Percentiles rank a stretch among this genome's conserved stretches.
Evolutionary conservation across 345 rosid genomes (phyloP).

Genomic region (Populus deltoides): DNA sequence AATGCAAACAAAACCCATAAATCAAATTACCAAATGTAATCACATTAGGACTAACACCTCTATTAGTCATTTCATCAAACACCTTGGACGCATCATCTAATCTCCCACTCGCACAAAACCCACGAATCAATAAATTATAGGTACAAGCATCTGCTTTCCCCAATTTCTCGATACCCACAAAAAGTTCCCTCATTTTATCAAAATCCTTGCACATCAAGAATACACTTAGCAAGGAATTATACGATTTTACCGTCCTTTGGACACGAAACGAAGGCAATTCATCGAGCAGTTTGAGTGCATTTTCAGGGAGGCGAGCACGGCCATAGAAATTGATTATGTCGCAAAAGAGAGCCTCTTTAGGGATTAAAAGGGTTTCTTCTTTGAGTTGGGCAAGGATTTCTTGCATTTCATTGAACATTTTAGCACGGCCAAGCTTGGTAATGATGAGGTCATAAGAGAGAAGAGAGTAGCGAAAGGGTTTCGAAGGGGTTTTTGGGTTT

Average conservation of each 20-base stretch:
- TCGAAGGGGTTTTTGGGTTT: conserved; percentile 14
- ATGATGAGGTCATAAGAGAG: conserved; percentile 74
- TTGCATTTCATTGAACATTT: conserved; percentile 68
- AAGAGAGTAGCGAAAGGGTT: conserved; percentile 51
- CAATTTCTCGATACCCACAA: conserved; percentile 34
- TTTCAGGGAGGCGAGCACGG: conserved; percentile 43
- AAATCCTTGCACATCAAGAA: conserved; percentile 43
- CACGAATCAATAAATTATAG: conserved; percentile 60
- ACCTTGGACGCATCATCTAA: conserved; percentile 49
- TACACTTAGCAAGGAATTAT: conserved; percentile 56
- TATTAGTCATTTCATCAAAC: conserved; percentile 64
- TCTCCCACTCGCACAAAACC: conserved; percentile 32
- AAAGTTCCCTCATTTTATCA: conserved; percentile 39
- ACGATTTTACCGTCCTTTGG: conserved; percentile 50
- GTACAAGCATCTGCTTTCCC: conserved; percentile 67
- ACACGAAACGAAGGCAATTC: conserved; percentile 64
- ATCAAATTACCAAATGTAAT: conserved; percentile 63
- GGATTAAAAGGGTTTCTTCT: conserved; percentile 39
- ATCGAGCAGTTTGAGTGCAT: conserved; percentile 56
- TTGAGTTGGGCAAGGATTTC: conserved; percentile 57
- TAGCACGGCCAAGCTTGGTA: conserved; percentile 72
- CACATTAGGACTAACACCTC: conserved; percentile 41
- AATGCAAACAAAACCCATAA: conserved; percentile 45
- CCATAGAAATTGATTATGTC: conserved; percentile 55
- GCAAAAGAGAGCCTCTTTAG: conserved; percentile 63